phyloP scores from a whole-genome alignment of 352 stramenopile species.

The Phytophthora cajani region DNA sequence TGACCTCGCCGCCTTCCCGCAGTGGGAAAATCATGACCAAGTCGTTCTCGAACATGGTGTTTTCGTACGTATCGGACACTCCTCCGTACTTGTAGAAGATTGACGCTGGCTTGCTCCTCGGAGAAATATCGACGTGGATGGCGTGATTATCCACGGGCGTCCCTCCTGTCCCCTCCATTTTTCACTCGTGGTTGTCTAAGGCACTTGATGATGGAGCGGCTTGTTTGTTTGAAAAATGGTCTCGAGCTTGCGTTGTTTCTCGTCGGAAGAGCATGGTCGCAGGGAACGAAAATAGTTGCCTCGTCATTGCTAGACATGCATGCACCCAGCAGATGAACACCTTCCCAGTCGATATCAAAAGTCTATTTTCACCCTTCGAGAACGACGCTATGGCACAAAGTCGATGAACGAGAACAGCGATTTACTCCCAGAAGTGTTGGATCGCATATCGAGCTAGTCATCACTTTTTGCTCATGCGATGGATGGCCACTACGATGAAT shows the following conservation, averaged over 20 bases:
- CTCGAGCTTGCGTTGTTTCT: neutral
- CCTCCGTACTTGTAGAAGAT: slow-evolving; percentile 33
- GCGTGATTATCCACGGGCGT: slow-evolving; percentile 28
- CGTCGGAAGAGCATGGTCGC: slow-evolving; percentile 6
- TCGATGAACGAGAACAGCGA: too few species aligned
- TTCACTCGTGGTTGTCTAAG: neutral
- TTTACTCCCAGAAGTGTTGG: too few species aligned
- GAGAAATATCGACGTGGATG: slow-evolving; percentile 41
- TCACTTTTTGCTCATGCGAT: too few species aligned
- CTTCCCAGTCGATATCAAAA: neutral
- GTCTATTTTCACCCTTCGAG: neutral
- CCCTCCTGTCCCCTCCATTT: slow-evolving; percentile 17
- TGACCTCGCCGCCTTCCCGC: slow-evolving; percentile 59
- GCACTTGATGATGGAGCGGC: neutral
- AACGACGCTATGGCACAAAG: too few species aligned
- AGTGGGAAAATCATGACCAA: slow-evolving; percentile 79
- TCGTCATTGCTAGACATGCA: neutral
- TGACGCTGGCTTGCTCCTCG: slow-evolving; percentile 34
- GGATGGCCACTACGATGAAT: too few species aligned
- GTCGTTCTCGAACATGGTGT: slow-evolving; percentile 69
- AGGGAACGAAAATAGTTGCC: slow-evolving; percentile 30
- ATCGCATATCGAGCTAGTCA: too few species aligned
- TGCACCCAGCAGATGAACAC: slow-evolving; percentile 4
- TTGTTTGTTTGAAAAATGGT: slow-evolving; percentile 38
- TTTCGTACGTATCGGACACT: slow-evolving; percentile 40